Conservation (phyloP, 2,329 filamentous ascomycete species). For the Sclerotinia spermophila region DNA sequence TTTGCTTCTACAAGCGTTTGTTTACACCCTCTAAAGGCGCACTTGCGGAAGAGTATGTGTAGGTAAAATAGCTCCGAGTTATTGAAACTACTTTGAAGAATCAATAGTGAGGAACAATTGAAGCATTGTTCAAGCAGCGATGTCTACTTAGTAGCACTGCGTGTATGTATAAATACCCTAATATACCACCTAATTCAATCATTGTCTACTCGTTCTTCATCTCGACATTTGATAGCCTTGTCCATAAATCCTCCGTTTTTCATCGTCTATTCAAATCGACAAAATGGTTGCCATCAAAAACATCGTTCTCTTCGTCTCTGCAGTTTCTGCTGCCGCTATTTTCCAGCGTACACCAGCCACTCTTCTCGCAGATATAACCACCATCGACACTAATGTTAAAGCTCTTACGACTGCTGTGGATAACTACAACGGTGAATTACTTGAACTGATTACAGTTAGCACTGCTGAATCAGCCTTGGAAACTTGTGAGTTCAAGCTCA, state of each 20-base stretch:
- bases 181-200: not conserved
- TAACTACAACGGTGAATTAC: constrained; percentile 35
- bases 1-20: not conserved
- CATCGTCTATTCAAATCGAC: not conserved
- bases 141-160: not conserved
- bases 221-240: not conserved
- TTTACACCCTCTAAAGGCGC: not conserved
- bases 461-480: constrained; percentile 19
- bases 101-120: not conserved
- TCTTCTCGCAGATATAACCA: constrained; percentile 32
- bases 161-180: not conserved
- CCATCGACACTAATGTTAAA: constrained; percentile 44
- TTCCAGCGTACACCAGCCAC: constrained; percentile 18
- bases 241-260: not conserved
- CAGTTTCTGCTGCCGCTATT: constrained; percentile 21
- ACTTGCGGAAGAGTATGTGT: not conserved
- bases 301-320: constrained; percentile 21
- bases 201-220: not conserved
- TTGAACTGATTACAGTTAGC: constrained; percentile 15
- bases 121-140: not conserved
- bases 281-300: constrained; percentile 26
- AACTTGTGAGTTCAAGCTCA: not conserved
- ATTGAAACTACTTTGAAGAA: not conserved
- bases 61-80: not conserved
- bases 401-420: constrained; percentile 46